Evolutionary conservation across 345 rosid genomes (phyloP).

Genomic region (Pugionium dolabratum): DNA sequence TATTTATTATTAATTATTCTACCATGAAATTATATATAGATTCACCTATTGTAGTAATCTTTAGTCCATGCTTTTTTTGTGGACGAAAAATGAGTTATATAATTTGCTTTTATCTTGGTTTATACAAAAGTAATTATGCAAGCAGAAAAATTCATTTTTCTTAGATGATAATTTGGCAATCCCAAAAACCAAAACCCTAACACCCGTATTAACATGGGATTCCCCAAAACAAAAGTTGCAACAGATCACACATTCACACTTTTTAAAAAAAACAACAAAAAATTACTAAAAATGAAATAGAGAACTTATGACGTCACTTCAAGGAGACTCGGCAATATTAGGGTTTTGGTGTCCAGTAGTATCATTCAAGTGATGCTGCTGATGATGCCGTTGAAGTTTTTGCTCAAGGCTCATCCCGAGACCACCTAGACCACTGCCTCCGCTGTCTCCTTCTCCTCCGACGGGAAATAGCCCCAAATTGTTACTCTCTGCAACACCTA

Average conservation of each 20-base stretch:
- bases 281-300: constrained; percentile 20
- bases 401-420: constrained; percentile 60
- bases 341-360: constrained; percentile 51
- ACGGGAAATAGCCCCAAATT: constrained; percentile 46
- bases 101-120: background rate
- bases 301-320: constrained; percentile 15
- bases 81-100: background rate
- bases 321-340: constrained; percentile 33
- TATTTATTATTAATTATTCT: too few relatives aligned
- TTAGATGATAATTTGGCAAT: constrained; percentile 15
- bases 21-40: background rate
- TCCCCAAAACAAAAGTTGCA: constrained; percentile 14
- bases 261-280: background rate
- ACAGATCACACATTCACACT: constrained; percentile 16
- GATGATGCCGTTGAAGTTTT: constrained; percentile 33
- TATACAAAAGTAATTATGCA: background rate
- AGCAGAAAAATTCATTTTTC: background rate
- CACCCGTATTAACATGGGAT: constrained; percentile 15
- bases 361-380: constrained; percentile 47
- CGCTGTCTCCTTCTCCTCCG: constrained; percentile 17
- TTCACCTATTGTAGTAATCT: background rate
- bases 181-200: constrained; percentile 20
- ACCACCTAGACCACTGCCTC: constrained; percentile 39
- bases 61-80: background rate
- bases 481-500: constrained; percentile 43